phyloP scores from a whole-genome alignment of 139 green algal species.

The Astrephomene gubernaculifera region DNA sequence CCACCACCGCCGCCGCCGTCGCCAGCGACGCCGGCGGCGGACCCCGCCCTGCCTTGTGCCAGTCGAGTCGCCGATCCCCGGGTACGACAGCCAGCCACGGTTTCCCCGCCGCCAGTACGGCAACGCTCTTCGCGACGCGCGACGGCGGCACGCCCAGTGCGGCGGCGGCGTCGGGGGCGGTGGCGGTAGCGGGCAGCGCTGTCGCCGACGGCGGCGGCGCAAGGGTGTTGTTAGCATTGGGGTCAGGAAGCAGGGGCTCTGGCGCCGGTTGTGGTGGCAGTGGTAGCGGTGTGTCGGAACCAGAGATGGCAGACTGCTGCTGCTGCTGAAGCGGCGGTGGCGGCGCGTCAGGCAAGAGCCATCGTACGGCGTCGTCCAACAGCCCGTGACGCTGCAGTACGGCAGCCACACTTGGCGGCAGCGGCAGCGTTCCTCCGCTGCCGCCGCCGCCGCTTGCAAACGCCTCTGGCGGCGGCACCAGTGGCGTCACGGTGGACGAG shows the following conservation, averaged over 20 bases:
- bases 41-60: conserved; percentile 58
- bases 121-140: conserved; percentile 52
- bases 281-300: no score
- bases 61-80: conserved; percentile 48
- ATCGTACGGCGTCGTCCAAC: not conserved
- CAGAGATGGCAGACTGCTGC: not conserved
- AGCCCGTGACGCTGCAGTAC: conserved; percentile 36
- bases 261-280: no score
- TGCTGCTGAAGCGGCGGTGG: not conserved
- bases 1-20: not conserved
- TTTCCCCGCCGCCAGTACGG: conserved; percentile 40
- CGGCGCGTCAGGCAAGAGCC: not conserved
- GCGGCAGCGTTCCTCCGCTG: not conserved
- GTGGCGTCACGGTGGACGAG: not conserved
- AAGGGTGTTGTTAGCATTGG: no score
- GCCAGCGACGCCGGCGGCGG: not conserved
- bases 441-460: not conserved
- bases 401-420: conserved; percentile 26
- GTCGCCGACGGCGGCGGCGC: not conserved
- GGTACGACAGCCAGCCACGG: conserved; percentile 50
- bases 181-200: not conserved
- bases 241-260: no score
- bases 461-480: not conserved
- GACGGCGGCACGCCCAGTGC: conserved; percentile 15
- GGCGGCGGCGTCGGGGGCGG: conserved; percentile 29